These are phyloP conservation scores for Polygonum aviculare DNA, from an alignment of 148 eudicot genomes.

Conservation along the genomic window DNA sequence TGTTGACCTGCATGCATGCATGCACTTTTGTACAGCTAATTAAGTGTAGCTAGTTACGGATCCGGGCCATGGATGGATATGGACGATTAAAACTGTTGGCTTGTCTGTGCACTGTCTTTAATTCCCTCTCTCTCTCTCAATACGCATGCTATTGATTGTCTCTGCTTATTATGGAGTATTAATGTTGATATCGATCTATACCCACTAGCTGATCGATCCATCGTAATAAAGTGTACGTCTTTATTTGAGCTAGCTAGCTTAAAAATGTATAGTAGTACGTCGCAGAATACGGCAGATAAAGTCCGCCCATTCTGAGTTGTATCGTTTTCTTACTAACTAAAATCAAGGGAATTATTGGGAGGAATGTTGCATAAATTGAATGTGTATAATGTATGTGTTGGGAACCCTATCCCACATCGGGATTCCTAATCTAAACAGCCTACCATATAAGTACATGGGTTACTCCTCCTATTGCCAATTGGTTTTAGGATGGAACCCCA, in stretches of 20 bases:
- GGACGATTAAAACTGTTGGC: background rate
- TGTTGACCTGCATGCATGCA: constrained; percentile 8
- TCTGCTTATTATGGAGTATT: background rate
- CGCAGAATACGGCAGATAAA: background rate
- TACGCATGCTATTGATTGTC: constrained; percentile 8
- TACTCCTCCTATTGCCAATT: too few species aligned
- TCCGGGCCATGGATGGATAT: background rate
- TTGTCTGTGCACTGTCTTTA: background rate
- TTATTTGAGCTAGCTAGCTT: background rate
- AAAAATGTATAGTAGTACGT: background rate
- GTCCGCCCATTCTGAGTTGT: background rate
- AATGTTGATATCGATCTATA: background rate
- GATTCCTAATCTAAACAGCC: too few species aligned
- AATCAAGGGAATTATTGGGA: too few species aligned
- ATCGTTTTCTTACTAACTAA: background rate
- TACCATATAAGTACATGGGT: too few species aligned
- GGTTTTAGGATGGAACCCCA: too few species aligned
- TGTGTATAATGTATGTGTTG: too few species aligned
- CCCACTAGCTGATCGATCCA: background rate
- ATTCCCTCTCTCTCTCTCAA: background rate
- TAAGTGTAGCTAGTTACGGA: background rate
- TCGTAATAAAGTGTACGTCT: background rate
- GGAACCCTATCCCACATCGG: too few species aligned
- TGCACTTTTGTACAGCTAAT: constrained; percentile 2
- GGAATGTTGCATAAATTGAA: too few species aligned